Evolutionary conservation across 2,329 filamentous ascomycete genomes (phyloP), one percentile per base, ranked within the genome.

Genomic region (Ramularia endophylla): DNA sequence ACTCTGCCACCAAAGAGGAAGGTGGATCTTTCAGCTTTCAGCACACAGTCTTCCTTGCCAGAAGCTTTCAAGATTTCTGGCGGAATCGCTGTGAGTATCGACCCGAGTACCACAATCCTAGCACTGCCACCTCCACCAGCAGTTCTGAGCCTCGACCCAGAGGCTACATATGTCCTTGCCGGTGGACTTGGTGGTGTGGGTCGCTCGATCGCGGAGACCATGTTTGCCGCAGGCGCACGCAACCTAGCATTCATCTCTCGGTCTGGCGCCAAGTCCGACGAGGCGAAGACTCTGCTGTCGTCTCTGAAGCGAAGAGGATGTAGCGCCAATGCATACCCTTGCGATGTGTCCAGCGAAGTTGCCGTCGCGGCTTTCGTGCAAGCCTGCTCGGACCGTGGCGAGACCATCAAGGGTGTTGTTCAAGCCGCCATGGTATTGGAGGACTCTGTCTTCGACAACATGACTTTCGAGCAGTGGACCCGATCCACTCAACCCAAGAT

Each of bases 381-480:
- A 19, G 15, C 30, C 3, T 28, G n/a, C n/a, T 13, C 29, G 9
- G 13, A 28, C 16, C 20, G 32, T 15, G 32, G 30, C n/a, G 22
- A 28, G 15, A 18, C 12, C 8, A 37, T 48, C 5, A 29, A 31
- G 9, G 48, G 48, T 17, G 38, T 41, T 16, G 40, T 65, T 13
- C 60, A 64, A 36, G 60, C 50, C 2, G 57, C 63, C 9, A 65
- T 64, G 59, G 53, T 59, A 3, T 47, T 65, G 5, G 20, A 48
- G 33, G 50, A 55, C 15, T 22, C 36, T 1, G 31, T 49, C 0
- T 54, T 57, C 20, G 43, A 49, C 8, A 47, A 45, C 7, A 58
- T 61, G 56, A 54, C 55, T 1, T 40, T 42, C 8, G 40, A 53
- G 2, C 40, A 45, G 7, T 28, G 41, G 7, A 42, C 35, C 2